Evolutionary conservation across 805 yeast genomes (phyloP).

Genomic region (Yarrowia bubula): DNA sequence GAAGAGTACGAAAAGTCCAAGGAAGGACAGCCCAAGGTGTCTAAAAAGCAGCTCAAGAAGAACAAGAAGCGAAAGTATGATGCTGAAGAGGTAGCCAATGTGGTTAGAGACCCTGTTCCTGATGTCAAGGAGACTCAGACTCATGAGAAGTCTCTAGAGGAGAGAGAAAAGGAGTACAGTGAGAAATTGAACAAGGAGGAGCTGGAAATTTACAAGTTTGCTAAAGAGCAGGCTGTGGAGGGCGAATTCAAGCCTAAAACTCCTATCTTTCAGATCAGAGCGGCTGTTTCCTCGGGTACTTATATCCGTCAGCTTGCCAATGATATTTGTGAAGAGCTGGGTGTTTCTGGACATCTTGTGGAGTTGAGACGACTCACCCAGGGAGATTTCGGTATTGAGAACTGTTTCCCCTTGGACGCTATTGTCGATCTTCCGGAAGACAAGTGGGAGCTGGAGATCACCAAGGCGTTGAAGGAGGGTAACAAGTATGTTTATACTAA

Average conservation of each 20-base stretch:
- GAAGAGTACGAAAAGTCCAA: constrained; percentile 22
- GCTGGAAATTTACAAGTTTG: constrained; percentile 44
- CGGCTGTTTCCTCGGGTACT: constrained; percentile 91
- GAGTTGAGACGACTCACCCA: constrained; percentile 70
- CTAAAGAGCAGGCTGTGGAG: constrained; percentile 53
- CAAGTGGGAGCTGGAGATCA: constrained; percentile 51
- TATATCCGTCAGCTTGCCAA: constrained; percentile 87
- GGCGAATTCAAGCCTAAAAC: constrained; percentile 24
- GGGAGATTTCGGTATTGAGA: constrained; percentile 77
- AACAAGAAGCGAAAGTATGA: constrained; percentile 33
- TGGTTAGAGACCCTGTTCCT: constrained; percentile 28
- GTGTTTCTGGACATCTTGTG: constrained; percentile 85
- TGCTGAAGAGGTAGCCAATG: constrained; percentile 33
- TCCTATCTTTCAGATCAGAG: constrained; percentile 60
- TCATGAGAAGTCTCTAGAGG: constrained; percentile 7
- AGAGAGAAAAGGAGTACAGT: constrained; percentile 37
- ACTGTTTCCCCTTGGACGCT: constrained; percentile 65
- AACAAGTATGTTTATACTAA: background rate
- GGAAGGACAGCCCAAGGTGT: background rate
- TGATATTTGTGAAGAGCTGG: constrained; percentile 80
- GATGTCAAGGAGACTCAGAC: constrained; percentile 3
- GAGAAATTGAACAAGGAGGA: constrained; percentile 36
- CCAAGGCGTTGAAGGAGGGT: constrained; percentile 18
- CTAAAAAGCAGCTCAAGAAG: constrained; percentile 4
- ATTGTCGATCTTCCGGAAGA: constrained; percentile 58